Evolutionary conservation across 2,329 filamentous ascomycete genomes (phyloP).

Genomic region (Aspergillus niger): DNA sequence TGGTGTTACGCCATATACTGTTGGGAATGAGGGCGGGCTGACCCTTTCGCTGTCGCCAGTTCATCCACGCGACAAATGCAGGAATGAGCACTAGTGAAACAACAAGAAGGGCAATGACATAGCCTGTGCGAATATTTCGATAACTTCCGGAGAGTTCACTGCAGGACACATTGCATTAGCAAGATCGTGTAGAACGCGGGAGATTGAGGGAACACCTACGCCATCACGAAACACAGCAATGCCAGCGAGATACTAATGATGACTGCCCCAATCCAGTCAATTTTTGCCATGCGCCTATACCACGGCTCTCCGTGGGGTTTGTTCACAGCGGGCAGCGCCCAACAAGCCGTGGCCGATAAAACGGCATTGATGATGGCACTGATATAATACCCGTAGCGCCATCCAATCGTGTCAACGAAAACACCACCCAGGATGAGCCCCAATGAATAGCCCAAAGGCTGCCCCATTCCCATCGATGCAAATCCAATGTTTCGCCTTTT

Average conservation of each 20-base stretch:
- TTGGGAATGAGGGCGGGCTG: constrained; percentile 63
- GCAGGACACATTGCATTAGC: constrained; percentile 24
- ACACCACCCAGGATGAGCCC: constrained; percentile 50
- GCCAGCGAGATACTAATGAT: background rate
- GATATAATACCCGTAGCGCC: background rate
- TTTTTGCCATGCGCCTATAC: constrained; percentile 54
- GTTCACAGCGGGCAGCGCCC: constrained; percentile 28
- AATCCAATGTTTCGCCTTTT: constrained; percentile 55
- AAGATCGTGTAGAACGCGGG: background rate
- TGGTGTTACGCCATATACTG: constrained; percentile 59
- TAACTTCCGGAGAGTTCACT: constrained; percentile 12
- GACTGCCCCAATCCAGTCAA: background rate
- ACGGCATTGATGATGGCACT: background rate
- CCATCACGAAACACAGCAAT: constrained; percentile 41
- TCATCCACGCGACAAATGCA: constrained; percentile 58
- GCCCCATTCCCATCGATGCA: constrained; percentile 52
- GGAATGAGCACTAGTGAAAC: constrained; percentile 49
- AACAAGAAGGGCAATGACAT: constrained; percentile 51
- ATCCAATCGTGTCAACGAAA: constrained; percentile 15
- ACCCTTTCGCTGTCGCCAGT: constrained; percentile 48
- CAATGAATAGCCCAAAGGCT: constrained; percentile 55
- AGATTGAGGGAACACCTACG: constrained; percentile 9
- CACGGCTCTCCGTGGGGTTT: constrained; percentile 23
- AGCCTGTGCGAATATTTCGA: constrained; percentile 26
- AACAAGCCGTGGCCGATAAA: background rate